Evolutionary conservation across 257 asterid genomes (phyloP).

Genomic region (Solanum ahanhuiri): DNA sequence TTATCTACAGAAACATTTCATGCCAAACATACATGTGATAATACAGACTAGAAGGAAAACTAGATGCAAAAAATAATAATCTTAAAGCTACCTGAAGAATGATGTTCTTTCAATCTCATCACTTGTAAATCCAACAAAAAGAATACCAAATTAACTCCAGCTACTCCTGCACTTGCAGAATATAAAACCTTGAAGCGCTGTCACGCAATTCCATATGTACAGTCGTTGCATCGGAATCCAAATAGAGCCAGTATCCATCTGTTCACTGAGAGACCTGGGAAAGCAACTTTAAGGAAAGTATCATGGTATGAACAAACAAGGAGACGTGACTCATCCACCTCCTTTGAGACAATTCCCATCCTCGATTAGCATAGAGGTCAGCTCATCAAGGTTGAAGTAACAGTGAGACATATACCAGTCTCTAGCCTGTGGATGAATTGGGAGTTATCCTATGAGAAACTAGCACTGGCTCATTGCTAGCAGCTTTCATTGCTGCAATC

Average conservation of each 20-base stretch:
- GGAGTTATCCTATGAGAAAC: slow-evolving; percentile 26
- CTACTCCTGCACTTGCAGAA: not conserved
- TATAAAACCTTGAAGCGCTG: not conserved
- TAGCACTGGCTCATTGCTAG: slow-evolving; percentile 48
- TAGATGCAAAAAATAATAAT: not conserved
- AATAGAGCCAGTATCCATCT: not conserved
- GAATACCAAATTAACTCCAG: not conserved
- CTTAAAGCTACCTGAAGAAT: not conserved
- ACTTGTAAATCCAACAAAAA: slow-evolving; percentile 1
- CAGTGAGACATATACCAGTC: not conserved
- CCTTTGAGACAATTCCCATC: slow-evolving; percentile 1
- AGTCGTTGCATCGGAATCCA: not conserved
- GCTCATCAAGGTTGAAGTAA: not conserved
- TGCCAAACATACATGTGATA: not conserved
- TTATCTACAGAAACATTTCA: not conserved
- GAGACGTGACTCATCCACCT: not conserved
- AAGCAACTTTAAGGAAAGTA: not conserved
- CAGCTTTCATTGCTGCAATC: slow-evolving; percentile 47
- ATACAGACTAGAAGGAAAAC: not conserved
- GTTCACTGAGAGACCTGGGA: slow-evolving; percentile 2
- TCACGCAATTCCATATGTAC: not conserved
- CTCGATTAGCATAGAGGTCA: not conserved
- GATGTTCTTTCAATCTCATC: not conserved
- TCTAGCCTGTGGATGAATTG: slow-evolving; percentile 22
- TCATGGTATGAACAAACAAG: not conserved